Percentiles rank a stretch among this genome's conserved stretches.
These are phyloP conservation scores for Willaertia magna DNA, from an alignment of 208 protist species.

Conservation along the genomic window DNA sequence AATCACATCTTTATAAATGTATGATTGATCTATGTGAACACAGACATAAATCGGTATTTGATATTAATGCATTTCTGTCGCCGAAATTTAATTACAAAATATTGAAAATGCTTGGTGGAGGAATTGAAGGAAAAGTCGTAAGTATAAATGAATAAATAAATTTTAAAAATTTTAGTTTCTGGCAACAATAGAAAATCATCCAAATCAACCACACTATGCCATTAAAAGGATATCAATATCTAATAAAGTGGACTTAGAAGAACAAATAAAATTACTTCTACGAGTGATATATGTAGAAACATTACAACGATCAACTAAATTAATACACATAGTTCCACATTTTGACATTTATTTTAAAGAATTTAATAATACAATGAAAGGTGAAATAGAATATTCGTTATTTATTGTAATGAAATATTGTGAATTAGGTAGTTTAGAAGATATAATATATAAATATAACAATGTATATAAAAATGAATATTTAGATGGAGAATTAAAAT, in stretches of 20 bases:
- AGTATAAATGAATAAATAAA: background rate
- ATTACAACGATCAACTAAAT: background rate
- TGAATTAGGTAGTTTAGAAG: background rate
- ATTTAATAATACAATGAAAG: background rate
- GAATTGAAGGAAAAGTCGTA: background rate
- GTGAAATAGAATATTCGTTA: background rate
- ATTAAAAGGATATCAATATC: background rate
- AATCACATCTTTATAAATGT: background rate
- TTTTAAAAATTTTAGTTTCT: background rate
- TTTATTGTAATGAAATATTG: background rate
- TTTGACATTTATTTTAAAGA: background rate
- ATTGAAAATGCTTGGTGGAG: background rate
- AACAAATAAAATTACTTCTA: background rate
- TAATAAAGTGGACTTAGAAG: background rate
- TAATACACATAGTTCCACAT: background rate
- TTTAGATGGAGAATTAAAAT: background rate
- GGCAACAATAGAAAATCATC: too few species aligned
- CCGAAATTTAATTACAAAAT: background rate
- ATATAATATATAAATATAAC: background rate
- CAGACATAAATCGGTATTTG: background rate
- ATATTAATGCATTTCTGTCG: background rate
- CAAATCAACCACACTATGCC: background rate
- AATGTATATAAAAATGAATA: background rate
- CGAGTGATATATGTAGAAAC: background rate
- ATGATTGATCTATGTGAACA: background rate